Percentiles rank a stretch among this genome's conserved stretches.
Conservation (phyloP, 257 asterid genomes). For the Solanum lignicaule region DNA sequence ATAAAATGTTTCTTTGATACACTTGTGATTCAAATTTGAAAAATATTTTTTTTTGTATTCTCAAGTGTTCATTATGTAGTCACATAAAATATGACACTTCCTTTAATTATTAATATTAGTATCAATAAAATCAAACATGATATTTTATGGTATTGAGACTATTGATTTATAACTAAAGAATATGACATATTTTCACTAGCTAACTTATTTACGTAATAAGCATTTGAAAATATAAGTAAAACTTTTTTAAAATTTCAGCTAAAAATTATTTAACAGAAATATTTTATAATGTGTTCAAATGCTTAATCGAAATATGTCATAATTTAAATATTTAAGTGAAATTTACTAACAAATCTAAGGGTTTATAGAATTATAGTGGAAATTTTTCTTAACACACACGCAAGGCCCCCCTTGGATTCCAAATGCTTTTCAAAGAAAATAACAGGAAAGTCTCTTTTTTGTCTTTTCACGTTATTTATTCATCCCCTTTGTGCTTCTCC, state of each 20-base stretch:
- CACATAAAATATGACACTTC: background rate
- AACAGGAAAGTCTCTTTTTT: background rate
- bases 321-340: background rate
- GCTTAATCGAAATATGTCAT: too few species aligned
- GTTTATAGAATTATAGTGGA: too few species aligned
- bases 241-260: background rate
- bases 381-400: background rate
- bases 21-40: background rate
- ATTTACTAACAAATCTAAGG: background rate
- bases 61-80: background rate
- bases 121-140: too few species aligned
- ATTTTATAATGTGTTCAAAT: too few species aligned
- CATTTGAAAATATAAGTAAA: too few species aligned
- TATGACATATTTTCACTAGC: too few species aligned
- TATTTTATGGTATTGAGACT: background rate
- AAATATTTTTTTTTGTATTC: background rate
- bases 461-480: background rate
- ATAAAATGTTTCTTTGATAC: background rate
- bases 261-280: too few species aligned
- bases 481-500: background rate
- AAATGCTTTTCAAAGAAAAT: background rate
- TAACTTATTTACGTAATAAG: background rate
- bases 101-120: too few species aligned
- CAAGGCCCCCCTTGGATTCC: background rate
- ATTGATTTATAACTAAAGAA: too few species aligned